These are phyloP conservation scores for Scheffersomyces insectosa DNA, from an alignment of 1,139 yeast genomes.

Conservation along the genomic window DNA sequence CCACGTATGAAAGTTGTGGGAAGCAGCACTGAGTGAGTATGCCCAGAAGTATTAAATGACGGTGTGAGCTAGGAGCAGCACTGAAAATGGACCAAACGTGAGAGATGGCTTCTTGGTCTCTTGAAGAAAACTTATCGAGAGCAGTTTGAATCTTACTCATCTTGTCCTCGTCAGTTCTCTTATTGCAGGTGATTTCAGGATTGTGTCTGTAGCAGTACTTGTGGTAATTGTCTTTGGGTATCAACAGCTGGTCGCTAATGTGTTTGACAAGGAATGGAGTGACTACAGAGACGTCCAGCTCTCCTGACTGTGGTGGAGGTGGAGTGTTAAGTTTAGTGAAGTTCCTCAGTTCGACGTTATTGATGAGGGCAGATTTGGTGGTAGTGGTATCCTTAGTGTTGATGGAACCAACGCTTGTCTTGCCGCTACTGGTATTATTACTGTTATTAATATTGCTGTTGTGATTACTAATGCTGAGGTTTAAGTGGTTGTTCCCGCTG, in stretches of 20 bases:
- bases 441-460: background rate
- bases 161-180: constrained; percentile 65
- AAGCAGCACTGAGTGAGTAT: constrained; percentile 88
- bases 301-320: constrained; percentile 4
- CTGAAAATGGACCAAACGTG: constrained; percentile 80
- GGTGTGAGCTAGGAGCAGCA: constrained; percentile 66
- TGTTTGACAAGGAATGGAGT: constrained; percentile 50
- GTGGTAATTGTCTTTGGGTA: constrained; percentile 53
- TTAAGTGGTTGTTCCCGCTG: too few relatives aligned
- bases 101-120: constrained; percentile 70
- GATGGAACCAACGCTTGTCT: background rate
- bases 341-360: constrained; percentile 5
- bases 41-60: constrained; percentile 80
- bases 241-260: constrained; percentile 41
- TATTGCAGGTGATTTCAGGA: constrained; percentile 76
- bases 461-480: too few relatives aligned
- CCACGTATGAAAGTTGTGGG: constrained; percentile 84
- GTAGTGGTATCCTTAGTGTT: background rate
- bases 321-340: constrained; percentile 3
- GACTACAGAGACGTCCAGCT: constrained; percentile 32
- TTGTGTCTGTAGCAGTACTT: constrained; percentile 88
- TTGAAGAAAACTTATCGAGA: constrained; percentile 56
- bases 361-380: constrained; percentile 4
- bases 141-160: constrained; percentile 63
- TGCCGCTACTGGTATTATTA: background rate